Evolutionary conservation across 345 rosid genomes (phyloP).

Genomic region (Ceriops decandra): DNA sequence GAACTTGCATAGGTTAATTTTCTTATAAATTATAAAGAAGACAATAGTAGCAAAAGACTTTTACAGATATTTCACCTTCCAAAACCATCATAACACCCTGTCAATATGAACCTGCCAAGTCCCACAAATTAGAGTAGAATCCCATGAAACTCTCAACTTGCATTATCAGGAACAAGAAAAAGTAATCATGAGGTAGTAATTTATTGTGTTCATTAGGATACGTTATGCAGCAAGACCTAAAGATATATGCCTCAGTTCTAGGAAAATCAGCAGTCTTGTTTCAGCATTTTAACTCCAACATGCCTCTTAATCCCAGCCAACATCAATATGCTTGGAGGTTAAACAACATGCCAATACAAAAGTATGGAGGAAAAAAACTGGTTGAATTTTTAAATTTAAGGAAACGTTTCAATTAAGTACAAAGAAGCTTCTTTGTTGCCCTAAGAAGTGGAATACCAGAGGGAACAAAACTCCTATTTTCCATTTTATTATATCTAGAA

Average conservation of each 20-base stretch:
- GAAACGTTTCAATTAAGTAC: not conserved
- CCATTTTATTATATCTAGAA: too few species aligned
- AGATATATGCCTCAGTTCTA: too few species aligned
- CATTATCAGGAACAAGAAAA: not conserved
- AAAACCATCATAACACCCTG: slow-evolving; percentile 80
- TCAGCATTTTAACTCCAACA: too few species aligned
- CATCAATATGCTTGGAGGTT: too few species aligned
- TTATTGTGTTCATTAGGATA: too few species aligned
- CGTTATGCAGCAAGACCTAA: too few species aligned
- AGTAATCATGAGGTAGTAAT: too few species aligned
- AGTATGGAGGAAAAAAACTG: not conserved
- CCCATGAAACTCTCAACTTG: not conserved
- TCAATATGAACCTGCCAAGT: slow-evolving; percentile 75
- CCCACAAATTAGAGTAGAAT: slow-evolving; percentile 17
- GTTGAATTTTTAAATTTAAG: not conserved
- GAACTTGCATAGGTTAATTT: not conserved
- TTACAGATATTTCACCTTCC: slow-evolving; percentile 48
- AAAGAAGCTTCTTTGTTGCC: too few species aligned
- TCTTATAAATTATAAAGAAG: slow-evolving; percentile 3
- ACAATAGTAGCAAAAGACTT: not conserved
- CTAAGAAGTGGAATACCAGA: too few species aligned
- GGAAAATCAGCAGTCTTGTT: too few species aligned
- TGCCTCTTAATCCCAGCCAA: too few species aligned
- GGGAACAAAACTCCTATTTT: too few species aligned
- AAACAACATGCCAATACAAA: not conserved